Percentiles rank a stretch among this genome's conserved stretches.
Evolutionary conservation across 441 rosid genomes (phyloP).

Genomic region (Capsella rubella): DNA sequence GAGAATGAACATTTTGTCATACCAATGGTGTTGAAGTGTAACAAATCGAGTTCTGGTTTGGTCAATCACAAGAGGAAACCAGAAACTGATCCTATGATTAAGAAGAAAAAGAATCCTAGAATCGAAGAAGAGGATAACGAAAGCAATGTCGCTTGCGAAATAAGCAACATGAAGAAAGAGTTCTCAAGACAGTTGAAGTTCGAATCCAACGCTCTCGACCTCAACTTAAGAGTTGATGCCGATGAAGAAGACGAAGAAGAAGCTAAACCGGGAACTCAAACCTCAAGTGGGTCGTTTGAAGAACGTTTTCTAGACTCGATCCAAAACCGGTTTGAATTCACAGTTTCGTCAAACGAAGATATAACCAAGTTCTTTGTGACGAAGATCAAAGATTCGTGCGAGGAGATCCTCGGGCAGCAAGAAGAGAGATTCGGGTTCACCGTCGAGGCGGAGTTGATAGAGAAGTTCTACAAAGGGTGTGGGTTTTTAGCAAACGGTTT

Average conservation of each 20-base stretch:
- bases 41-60: conserved; percentile 38
- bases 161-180: conserved; percentile 47
- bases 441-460: conserved; percentile 55
- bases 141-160: conserved; percentile 36
- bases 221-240: conserved; percentile 65
- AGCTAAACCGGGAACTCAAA: conserved; percentile 31
- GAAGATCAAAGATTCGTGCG: conserved; percentile 49
- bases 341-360: conserved; percentile 40
- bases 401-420: conserved; percentile 51
- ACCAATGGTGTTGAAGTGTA: conserved; percentile 63
- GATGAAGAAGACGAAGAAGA: conserved; percentile 39
- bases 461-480: conserved; percentile 42
- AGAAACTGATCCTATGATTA: conserved; percentile 48
- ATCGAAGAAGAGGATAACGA: conserved; percentile 46
- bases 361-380: conserved; percentile 44
- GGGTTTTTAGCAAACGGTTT: conserved; percentile 54
- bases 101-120: conserved; percentile 52
- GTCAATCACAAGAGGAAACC: conserved; percentile 64
- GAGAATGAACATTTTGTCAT: conserved; percentile 51
- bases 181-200: conserved; percentile 61
- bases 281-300: conserved; percentile 48
- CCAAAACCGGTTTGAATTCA: conserved; percentile 53
- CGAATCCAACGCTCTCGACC: conserved; percentile 68
- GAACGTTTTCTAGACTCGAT: conserved; percentile 54
- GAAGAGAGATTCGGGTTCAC: conserved; percentile 48